Conservation (phyloP, 139 green algal genomes). For the Coelastrella sp. region DNA sequence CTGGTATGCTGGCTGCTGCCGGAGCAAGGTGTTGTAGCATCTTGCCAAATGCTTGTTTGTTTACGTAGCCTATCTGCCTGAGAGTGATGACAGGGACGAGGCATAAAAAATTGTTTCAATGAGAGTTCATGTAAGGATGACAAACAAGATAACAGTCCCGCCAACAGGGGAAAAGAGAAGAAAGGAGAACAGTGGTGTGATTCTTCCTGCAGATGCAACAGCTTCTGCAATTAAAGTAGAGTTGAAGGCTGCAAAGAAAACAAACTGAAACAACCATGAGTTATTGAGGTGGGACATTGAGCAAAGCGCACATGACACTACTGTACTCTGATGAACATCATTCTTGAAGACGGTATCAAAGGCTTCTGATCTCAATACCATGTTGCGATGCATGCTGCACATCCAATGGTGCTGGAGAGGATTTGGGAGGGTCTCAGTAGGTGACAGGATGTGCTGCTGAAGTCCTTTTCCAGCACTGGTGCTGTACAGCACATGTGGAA, state of each 20-base stretch:
- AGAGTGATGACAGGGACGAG: neutral
- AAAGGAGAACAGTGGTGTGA: neutral
- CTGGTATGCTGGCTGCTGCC: neutral
- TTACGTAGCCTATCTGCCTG: slow-evolving; percentile 26
- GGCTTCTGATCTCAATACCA: too few species aligned
- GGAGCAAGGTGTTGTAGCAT: slow-evolving; percentile 14
- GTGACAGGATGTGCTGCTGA: too few species aligned
- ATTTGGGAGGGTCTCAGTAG: too few species aligned
- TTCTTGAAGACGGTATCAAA: too few species aligned
- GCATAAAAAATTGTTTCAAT: neutral
- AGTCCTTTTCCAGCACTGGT: too few species aligned
- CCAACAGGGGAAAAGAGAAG: neutral
- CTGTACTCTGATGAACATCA: too few species aligned
- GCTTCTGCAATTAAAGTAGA: neutral
- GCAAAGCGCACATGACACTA: too few species aligned
- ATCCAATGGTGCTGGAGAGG: too few species aligned
- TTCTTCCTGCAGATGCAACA: neutral
- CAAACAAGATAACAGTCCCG: neutral
- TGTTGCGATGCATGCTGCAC: too few species aligned
- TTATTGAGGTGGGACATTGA: too few species aligned
- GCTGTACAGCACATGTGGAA: too few species aligned
- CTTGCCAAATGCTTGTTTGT: neutral
- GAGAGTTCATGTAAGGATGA: neutral
- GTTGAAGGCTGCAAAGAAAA: neutral
- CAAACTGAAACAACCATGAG: neutral